Evolutionary conservation across 768 basidiomycete species (phyloP).

Genomic region (Lyophyllum atratum): DNA sequence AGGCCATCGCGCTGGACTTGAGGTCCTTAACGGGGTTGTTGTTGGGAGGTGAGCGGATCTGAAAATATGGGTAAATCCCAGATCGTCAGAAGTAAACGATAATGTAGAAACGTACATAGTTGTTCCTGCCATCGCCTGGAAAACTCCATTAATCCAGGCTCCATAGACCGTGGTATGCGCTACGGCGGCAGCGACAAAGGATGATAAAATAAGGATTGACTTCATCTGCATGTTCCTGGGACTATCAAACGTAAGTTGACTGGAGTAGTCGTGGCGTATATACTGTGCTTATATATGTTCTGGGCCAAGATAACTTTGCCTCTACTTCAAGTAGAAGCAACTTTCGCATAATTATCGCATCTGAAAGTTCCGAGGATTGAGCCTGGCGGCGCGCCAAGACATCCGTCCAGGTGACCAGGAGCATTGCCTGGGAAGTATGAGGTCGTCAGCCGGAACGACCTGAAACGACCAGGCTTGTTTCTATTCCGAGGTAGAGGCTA

Average conservation of each 20-base stretch:
- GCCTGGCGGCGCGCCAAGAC: background rate
- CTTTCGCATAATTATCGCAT: constrained; percentile 15
- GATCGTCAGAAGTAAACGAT: background rate
- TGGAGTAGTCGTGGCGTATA: background rate
- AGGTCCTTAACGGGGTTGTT: constrained; percentile 39
- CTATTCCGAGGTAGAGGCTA: constrained; percentile 15
- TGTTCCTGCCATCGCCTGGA: constrained; percentile 35
- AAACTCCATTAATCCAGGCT: constrained; percentile 38
- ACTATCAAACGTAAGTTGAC: no score
- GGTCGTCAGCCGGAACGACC: background rate
- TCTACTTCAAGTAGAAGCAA: background rate
- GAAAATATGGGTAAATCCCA: background rate
- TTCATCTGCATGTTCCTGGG: constrained; percentile 22
- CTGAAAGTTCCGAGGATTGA: background rate
- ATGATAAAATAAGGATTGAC: constrained; percentile 20
- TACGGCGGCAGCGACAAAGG: constrained; percentile 21
- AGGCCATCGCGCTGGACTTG: constrained; percentile 28
- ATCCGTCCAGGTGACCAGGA: background rate
- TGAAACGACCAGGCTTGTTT: background rate
- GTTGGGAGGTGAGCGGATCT: constrained; percentile 39
- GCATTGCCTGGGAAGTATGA: background rate
- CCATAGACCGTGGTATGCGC: constrained; percentile 38
- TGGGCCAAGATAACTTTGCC: no score
- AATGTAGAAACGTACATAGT: constrained; percentile 24
- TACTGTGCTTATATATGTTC: background rate